Evolutionary conservation across 257 asterid species (phyloP).

Genomic region (Anisodus tanguticus): DNA sequence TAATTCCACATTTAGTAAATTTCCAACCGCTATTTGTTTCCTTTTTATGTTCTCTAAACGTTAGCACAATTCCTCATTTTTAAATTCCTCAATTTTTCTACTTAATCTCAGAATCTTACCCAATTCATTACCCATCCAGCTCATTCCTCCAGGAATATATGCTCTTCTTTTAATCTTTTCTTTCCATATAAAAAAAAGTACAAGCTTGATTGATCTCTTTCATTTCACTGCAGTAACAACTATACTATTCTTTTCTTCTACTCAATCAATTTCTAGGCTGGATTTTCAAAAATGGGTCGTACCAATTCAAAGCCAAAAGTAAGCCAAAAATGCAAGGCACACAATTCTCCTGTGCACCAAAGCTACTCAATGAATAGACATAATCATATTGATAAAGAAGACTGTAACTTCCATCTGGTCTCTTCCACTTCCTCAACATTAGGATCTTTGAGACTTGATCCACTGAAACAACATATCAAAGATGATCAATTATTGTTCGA

Average conservation of each 20-base stretch:
- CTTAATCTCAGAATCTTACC: not conserved
- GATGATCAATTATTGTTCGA: constrained; percentile 34
- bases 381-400: constrained; percentile 42
- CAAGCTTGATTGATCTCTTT: not conserved
- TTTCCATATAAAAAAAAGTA: not conserved
- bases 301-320: not conserved
- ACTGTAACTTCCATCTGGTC: constrained; percentile 51
- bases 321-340: not conserved
- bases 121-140: not conserved
- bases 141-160: not conserved
- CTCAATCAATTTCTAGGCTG: not conserved
- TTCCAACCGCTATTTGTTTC: not conserved
- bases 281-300: not conserved
- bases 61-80: not conserved
- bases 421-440: constrained; percentile 67
- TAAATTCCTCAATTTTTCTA: not conserved
- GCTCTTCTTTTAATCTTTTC: not conserved
- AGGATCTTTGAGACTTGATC: constrained; percentile 59
- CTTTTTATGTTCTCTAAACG: not conserved
- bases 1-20: too few species aligned
- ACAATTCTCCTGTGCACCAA: constrained; percentile 48
- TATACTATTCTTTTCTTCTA: not conserved
- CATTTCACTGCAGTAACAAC: not conserved
- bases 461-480: constrained; percentile 27
- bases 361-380: constrained; percentile 54